Evolutionary conservation across 2,329 filamentous ascomycete genomes (phyloP).

Genomic region (Apiospora arundinis): DNA sequence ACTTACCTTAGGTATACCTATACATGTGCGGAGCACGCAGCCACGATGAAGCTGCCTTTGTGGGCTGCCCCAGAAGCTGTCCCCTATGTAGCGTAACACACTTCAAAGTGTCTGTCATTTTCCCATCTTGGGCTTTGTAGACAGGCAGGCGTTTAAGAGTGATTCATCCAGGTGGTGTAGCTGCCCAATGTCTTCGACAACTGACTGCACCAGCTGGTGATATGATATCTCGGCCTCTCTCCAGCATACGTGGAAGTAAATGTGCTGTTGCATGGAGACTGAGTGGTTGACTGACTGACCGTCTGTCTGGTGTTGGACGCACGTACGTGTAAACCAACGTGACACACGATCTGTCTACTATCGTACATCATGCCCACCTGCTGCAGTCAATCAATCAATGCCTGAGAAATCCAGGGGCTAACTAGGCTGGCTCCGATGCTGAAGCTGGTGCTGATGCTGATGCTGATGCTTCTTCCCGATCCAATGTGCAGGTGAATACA

Average conservation of each 20-base stretch:
- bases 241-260: neutral
- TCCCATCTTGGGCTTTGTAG: neutral
- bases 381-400: neutral
- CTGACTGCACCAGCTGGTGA: neutral
- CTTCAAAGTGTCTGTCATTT: neutral
- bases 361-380: conserved; percentile 3
- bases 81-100: too few relatives aligned
- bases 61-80: too few relatives aligned
- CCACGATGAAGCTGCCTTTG: too few relatives aligned
- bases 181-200: neutral
- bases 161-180: neutral
- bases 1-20: too few relatives aligned
- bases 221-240: neutral
- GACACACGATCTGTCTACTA: conserved; percentile 3
- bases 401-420: neutral
- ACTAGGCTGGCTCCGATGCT: neutral
- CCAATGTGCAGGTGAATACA: neutral
- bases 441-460: neutral
- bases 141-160: neutral
- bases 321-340: conserved; percentile 17
- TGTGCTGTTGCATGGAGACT: conserved; percentile 1
- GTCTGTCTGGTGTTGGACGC: conserved; percentile 6
- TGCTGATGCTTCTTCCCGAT: neutral
- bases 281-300: neutral
- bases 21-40: neutral